Evolutionary conservation across 352 stramenopile genomes (phyloP), one percentile per base, ranked within the genome.

Genomic region (Elongisporangium senticosum): DNA sequence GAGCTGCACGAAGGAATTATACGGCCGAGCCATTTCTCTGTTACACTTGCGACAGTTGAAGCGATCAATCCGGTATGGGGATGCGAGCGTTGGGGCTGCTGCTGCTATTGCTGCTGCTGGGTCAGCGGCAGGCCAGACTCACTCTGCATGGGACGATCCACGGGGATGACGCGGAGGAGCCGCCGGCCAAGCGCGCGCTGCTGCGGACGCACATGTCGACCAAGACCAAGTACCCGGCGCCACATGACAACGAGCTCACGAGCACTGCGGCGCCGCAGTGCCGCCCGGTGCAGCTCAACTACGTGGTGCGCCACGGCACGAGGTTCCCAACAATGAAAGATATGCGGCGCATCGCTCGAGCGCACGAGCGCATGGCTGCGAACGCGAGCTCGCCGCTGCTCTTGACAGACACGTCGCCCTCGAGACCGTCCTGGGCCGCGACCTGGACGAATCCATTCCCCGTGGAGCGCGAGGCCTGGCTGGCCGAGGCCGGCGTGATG

Each of bases 251-350:
- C 7, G 24, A 70, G 26, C 43, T 15, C 24, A 17, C 24, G 51
- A 49, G 56, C 59, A 65, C 24, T 52, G 40, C 22, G 54, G 1
- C 7, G 43, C 50, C 17, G 23, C 49, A 51, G 28, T 94, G 85
- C 57, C 50, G 15, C 4, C 75, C 78, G 7, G 56, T 86, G 10
- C 85, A 94, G 48, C 71, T 92, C 53, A 94, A 94, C 59, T 89
- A 77, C 51, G 85, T 83, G 10, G 65, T 94, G 43, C 82, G 85
- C 20, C 85, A 94, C 53, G 85, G 85, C 56, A 94, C 82, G 17
- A 76, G 85, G 43, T 89, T 77, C 58, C 85, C 85, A 19, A 94
- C 85, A 4, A 75, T 77, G 59, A 94, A 94, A 49, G 80, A 90
- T 59, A 91, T 94, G 26, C 68, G 40, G 7, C 67, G 77, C 50